Conservation (phyloP, 1,284 basidiomycete species). For the Ustilago sp. region DNA sequence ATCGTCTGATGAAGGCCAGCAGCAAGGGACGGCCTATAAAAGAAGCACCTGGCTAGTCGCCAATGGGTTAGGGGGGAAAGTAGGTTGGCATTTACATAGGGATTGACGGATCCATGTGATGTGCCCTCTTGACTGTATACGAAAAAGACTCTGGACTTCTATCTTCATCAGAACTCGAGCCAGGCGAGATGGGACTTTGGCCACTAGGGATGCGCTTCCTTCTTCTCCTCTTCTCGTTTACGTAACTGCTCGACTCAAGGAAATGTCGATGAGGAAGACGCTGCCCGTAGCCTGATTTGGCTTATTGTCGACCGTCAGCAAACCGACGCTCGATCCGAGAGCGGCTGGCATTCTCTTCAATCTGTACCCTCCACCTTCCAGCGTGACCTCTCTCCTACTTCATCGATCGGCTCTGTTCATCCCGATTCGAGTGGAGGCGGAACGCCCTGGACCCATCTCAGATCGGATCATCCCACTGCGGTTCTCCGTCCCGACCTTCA, state of each 20-base stretch:
- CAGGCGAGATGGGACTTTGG: not conserved
- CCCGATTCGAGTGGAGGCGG: not conserved
- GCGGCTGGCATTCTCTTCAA: not conserved
- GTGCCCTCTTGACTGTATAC: too few relatives aligned
- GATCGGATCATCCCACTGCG: not conserved
- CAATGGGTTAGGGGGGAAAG: too few relatives aligned
- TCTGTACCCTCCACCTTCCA: not conserved
- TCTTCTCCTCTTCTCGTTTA: not conserved
- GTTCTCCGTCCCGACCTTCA: not conserved
- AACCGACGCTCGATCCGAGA: not conserved
- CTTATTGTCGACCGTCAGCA: not conserved
- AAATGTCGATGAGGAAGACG: not conserved
- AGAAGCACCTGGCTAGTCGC: too few relatives aligned
- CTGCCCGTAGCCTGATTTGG: not conserved
- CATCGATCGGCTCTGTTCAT: not conserved
- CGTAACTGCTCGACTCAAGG: not conserved
- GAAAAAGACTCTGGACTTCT: too few relatives aligned
- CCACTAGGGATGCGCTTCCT: not conserved
- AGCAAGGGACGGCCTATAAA: not conserved
- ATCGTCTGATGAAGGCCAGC: not conserved
- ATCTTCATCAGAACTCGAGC: not conserved
- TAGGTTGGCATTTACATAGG: too few relatives aligned
- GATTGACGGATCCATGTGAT: too few relatives aligned
- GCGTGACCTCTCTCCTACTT: not conserved
- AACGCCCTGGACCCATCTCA: not conserved